A percentile compares a stretch with the other conserved stretches of the same genome.
These are phyloP conservation scores for Termitomyces titanicus DNA, from an alignment of 768 basidiomycete species.

Conservation along the genomic window DNA sequence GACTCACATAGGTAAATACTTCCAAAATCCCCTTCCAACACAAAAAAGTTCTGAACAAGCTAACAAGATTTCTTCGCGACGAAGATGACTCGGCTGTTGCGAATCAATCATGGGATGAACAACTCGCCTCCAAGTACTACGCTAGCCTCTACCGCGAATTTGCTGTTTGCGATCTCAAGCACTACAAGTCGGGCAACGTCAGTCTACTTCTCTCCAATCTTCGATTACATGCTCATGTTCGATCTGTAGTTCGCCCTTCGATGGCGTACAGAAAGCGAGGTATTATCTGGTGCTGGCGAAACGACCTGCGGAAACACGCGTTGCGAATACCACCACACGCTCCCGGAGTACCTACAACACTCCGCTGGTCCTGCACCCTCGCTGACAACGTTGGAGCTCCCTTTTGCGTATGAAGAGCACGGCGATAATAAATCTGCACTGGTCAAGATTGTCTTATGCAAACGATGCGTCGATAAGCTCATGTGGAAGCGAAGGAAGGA, in stretches of 20 bases:
- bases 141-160: slow-evolving; percentile 86
- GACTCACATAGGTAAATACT: slow-evolving; percentile 58
- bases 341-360: slow-evolving; percentile 16
- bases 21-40: background rate
- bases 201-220: slow-evolving; percentile 18
- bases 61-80: slow-evolving; percentile 71
- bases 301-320: slow-evolving; percentile 87
- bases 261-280: slow-evolving; percentile 92
- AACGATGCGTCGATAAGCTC: slow-evolving; percentile 75
- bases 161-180: slow-evolving; percentile 90
- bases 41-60: slow-evolving; percentile 8
- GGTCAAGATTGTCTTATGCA: slow-evolving; percentile 89
- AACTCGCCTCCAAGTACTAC: slow-evolving; percentile 88
- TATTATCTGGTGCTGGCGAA: slow-evolving; percentile 82
- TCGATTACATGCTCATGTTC: background rate
- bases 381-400: slow-evolving; percentile 81
- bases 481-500: slow-evolving; percentile 80
- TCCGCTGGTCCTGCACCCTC: slow-evolving; percentile 22
- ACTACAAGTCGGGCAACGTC: slow-evolving; percentile 90
- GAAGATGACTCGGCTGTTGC: slow-evolving; percentile 40
- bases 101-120: slow-evolving; percentile 70
- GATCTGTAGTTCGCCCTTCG: slow-evolving; percentile 73
- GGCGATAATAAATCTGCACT: slow-evolving; percentile 74
- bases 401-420: slow-evolving; percentile 84
- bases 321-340: slow-evolving; percentile 58